Evolutionary conservation across 2,329 filamentous ascomycete species (phyloP).

Genomic region (Chaetomium sp.): DNA sequence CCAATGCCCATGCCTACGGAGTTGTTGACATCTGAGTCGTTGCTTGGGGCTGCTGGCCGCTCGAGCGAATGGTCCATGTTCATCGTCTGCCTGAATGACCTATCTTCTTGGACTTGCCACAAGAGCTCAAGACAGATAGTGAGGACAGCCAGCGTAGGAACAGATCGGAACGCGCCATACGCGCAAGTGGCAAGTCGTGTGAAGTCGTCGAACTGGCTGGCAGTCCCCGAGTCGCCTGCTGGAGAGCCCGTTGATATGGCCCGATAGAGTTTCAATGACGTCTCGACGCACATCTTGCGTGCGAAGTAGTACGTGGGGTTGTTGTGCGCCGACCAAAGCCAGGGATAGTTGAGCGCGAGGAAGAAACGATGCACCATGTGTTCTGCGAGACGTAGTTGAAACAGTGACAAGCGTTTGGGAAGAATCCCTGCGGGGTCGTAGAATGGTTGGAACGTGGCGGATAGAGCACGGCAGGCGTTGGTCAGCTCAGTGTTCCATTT

Average conservation of each 20-base stretch:
- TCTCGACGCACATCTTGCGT: conserved; percentile 43
- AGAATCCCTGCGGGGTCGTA: conserved; percentile 25
- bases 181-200: conserved; percentile 35
- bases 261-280: conserved; percentile 28
- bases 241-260: conserved; percentile 21
- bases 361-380: conserved; percentile 41
- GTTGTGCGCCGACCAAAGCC: conserved; percentile 37
- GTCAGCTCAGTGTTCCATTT: conserved; percentile 40
- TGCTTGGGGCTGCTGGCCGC: conserved; percentile 25
- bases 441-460: conserved; percentile 26
- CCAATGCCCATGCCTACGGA: conserved; percentile 17
- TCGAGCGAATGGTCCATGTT: conserved; percentile 17
- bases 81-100: conserved; percentile 22
- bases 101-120: conserved; percentile 38
- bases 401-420: conserved; percentile 27
- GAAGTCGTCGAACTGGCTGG: conserved; percentile 28
- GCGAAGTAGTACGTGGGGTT: conserved; percentile 48
- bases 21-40: conserved; percentile 15
- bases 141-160: conserved; percentile 35
- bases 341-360: conserved; percentile 48
- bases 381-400: conserved; percentile 39
- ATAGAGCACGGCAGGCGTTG: conserved; percentile 32
- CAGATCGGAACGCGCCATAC: conserved; percentile 37
- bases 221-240: conserved; percentile 13
- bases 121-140: conserved; percentile 42